These are phyloP conservation scores for Fusarium cicatricum DNA, from an alignment of 2,329 filamentous ascomycete genomes.

Conservation along the genomic window DNA sequence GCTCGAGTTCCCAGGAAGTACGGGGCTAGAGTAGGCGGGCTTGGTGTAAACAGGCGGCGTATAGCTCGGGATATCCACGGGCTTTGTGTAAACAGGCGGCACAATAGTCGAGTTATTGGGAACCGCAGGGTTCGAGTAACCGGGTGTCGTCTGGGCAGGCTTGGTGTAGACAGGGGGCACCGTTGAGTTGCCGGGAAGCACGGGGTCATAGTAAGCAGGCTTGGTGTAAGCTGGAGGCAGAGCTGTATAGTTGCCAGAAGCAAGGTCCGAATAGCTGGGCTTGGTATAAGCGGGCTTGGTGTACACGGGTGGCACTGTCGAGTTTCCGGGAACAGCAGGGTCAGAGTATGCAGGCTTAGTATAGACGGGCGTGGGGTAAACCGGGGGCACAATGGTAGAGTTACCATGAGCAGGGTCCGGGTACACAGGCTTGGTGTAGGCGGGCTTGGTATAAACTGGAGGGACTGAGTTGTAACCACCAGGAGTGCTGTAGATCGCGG, in stretches of 20 bases:
- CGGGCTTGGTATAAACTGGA: conserved; percentile 7
- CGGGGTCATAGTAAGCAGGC: not conserved
- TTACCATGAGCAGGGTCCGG: conserved; percentile 16
- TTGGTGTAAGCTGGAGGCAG: not conserved
- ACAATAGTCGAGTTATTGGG: not conserved
- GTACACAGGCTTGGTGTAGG: conserved; percentile 22
- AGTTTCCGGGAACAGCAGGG: not conserved
- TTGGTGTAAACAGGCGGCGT: conserved; percentile 27
- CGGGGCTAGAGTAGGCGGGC: conserved; percentile 10
- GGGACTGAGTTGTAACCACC: conserved; percentile 13
- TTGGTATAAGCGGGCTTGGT: conserved; percentile 6
- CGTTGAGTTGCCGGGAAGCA: not conserved
- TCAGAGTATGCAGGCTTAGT: not conserved
- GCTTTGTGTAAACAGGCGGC: conserved; percentile 4
- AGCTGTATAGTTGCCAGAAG: not conserved
- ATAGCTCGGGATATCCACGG: conserved; percentile 7
- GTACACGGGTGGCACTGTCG: not conserved
- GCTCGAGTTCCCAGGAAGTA: conserved; percentile 16
- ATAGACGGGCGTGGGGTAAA: conserved; percentile 5
- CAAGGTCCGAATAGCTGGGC: conserved; percentile 7
- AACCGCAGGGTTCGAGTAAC: not conserved
- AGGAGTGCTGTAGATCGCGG: conserved; percentile 10
- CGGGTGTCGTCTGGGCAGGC: conserved; percentile 5
- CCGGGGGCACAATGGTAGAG: conserved; percentile 20
- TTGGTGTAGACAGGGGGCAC: conserved; percentile 17